Evolutionary conservation across 163 green algal genomes (phyloP).

Genomic region (Prototheca wickerhamii): DNA sequence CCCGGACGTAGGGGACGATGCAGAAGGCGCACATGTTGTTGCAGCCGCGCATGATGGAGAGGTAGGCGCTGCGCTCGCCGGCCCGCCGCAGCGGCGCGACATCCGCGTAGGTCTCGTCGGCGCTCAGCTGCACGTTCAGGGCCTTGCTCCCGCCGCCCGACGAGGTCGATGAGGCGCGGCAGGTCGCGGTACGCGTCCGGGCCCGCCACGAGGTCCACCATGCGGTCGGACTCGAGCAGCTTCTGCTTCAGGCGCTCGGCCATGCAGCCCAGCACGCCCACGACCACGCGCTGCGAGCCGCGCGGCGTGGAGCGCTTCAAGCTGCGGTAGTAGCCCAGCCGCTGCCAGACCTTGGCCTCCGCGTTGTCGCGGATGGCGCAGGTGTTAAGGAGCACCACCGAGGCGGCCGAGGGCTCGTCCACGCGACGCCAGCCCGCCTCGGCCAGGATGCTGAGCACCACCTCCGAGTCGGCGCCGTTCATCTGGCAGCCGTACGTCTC

Average conservation of each 20-base stretch:
- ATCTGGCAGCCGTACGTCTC: slow-evolving; percentile 85
- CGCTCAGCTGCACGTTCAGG: slow-evolving; percentile 81
- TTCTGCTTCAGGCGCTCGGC: slow-evolving; percentile 75
- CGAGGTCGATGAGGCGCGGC: slow-evolving; percentile 62
- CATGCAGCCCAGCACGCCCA: slow-evolving; percentile 87
- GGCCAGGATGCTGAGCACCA: slow-evolving; percentile 62
- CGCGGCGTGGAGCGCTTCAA: slow-evolving; percentile 10
- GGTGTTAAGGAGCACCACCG: slow-evolving; percentile 83
- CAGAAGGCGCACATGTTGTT: slow-evolving; percentile 85
- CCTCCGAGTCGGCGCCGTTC: slow-evolving; percentile 78
- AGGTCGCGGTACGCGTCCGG: slow-evolving; percentile 85
- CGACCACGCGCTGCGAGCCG: slow-evolving; percentile 25
- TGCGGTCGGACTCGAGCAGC: slow-evolving; percentile 59
- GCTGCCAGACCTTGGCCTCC: slow-evolving; percentile 53
- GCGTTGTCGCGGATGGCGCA: slow-evolving; percentile 79
- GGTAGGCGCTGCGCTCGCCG: slow-evolving; percentile 42
- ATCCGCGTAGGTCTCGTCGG: slow-evolving; percentile 88
- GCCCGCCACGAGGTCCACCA: slow-evolving; percentile 79
- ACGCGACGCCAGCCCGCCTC: slow-evolving; percentile 43
- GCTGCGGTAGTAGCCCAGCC: slow-evolving; percentile 46
- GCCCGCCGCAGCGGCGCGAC: slow-evolving; percentile 53
- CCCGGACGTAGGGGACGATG: slow-evolving; percentile 67
- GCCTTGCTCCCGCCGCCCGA: slow-evolving; percentile 19
- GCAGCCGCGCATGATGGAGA: slow-evolving; percentile 79
- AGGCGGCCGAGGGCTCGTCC: slow-evolving; percentile 21